Evolutionary conservation across 176 grass and related monocot species (phyloP), one percentile per base, ranked within the genome.

Genomic region (Triticum timopheevii): DNA sequence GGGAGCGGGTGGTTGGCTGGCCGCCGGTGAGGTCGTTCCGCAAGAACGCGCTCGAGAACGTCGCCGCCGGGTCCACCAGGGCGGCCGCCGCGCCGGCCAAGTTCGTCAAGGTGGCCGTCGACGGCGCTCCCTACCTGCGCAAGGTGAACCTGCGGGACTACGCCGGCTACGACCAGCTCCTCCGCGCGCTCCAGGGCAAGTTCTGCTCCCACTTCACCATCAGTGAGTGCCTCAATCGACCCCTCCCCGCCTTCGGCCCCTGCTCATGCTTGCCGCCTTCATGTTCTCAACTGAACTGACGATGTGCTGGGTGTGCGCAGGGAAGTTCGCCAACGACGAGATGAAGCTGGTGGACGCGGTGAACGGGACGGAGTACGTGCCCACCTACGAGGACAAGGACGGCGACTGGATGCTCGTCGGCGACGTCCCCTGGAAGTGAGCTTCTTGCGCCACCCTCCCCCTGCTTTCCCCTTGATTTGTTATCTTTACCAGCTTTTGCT

Each of bases 351-450:
- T 99, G 58, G 97, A 94, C 77, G 89, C 90, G 0, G 87, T 93
- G 87, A 93, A 94, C 33, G 97, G 94, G 77, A 96, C 94, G 59
- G 92, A 97, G 89, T 99, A 97, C 75, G 90, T 96, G 61, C 97
- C 97, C 11, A 99, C 97, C 28, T 99, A 99, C 69, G 97, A 99
- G 93, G 97, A 99, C 91, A 99, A 99, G 87, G 97, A 99, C 66
- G 90, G 94, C 16, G 97, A 99, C 71, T 99, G 94, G 97, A 99
- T 99, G 97, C 97, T 99, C 56, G 90, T 94, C 65, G 97, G 97
- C 50, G 97, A 99, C 81, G 97, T 99, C 36, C 97, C 97, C 8
- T 99, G 97, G 97, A 99, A 96, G 97, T 99, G 90, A 93, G 90
- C 85, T 72, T 84, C 71, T 39, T 74, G 66, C 61, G 31, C 45